A percentile compares a stretch with the other conserved stretches of the same genome.
Evolutionary conservation across 2,329 filamentous ascomycete genomes (phyloP).

Genomic region (Parastagonospora nodorum): DNA sequence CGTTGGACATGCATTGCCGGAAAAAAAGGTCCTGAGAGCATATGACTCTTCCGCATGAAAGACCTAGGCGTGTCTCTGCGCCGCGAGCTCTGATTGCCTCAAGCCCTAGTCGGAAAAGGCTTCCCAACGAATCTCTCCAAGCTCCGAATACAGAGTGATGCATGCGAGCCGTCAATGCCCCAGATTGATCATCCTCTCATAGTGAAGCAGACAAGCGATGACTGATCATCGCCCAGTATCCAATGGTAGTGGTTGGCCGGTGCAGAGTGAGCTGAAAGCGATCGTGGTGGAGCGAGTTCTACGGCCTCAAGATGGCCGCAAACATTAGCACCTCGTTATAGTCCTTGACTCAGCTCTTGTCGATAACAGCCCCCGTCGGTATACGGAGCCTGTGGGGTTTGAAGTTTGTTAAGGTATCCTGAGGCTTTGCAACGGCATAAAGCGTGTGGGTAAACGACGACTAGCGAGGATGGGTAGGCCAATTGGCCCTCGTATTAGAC

Average conservation of each 20-base stretch:
- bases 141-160: constrained; percentile 30
- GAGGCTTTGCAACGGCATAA: constrained; percentile 32
- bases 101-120: constrained; percentile 20
- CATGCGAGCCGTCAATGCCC: constrained; percentile 26
- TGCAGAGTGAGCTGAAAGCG: constrained; percentile 22
- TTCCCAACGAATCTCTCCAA: constrained; percentile 23
- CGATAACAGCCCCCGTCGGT: constrained; percentile 21
- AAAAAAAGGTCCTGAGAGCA: constrained; percentile 27
- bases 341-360: constrained; percentile 31
- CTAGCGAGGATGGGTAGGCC: constrained; percentile 28
- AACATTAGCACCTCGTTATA: constrained; percentile 23
- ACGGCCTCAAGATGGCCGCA: constrained; percentile 11
- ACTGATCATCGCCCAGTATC: constrained; percentile 19
- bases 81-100: constrained; percentile 35
- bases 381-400: constrained; percentile 15
- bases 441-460: constrained; percentile 30
- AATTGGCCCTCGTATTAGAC: constrained; percentile 32
- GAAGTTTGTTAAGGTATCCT: constrained; percentile 16
- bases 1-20: constrained; percentile 27
- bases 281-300: constrained; percentile 15
- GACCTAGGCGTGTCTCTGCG: constrained; percentile 24
- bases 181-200: constrained; percentile 21
- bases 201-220: constrained; percentile 14
- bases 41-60: constrained; percentile 39
- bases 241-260: constrained; percentile 11